Percentiles rank a stretch among this genome's conserved stretches.
Evolutionary conservation across 306 rosid species (phyloP).

Genomic region (Acacia crassicarpa): DNA sequence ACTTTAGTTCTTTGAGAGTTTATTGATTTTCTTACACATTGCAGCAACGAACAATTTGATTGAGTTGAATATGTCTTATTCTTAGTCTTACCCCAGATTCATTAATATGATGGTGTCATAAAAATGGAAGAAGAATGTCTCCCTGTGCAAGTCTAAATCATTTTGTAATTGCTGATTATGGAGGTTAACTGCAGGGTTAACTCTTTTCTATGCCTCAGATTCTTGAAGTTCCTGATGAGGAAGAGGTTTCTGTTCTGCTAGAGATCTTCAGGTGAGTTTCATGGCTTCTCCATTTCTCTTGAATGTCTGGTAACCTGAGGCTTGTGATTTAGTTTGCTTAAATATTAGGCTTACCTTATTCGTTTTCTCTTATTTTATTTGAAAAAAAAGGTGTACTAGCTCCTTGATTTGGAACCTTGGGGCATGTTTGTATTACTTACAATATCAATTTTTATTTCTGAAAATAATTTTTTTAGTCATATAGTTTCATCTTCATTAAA

Average conservation of each 20-base stretch:
- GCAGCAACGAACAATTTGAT: not conserved
- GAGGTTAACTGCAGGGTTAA: slow-evolving; percentile 66
- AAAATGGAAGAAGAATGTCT: slow-evolving; percentile 34
- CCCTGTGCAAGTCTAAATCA: slow-evolving; percentile 13
- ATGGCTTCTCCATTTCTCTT: slow-evolving; percentile 8
- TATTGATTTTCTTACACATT: not conserved
- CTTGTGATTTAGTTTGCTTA: not conserved
- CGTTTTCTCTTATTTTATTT: not conserved
- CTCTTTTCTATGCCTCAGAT: slow-evolving; percentile 81
- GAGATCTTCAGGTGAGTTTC: slow-evolving; percentile 89
- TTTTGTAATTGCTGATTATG: slow-evolving; percentile 53
- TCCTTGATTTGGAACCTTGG: slow-evolving; percentile 17
- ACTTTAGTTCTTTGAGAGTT: not conserved
- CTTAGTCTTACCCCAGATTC: not conserved
- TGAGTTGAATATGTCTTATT: not conserved
- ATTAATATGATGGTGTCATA: slow-evolving; percentile 17
- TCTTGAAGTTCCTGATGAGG: slow-evolving; percentile 83
- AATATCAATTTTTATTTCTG: slow-evolving; percentile 3
- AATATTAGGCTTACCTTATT: not conserved
- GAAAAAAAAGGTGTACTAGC: not conserved
- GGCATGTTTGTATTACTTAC: slow-evolving; percentile 7
- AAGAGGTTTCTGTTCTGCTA: slow-evolving; percentile 92
- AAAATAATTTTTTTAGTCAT: not conserved
- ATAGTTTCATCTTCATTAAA: slow-evolving; percentile 3
- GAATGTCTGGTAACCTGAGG: not conserved